Percentiles rank a stretch among this genome's conserved stretches.
Conservation (phyloP, 257 asterid species). For the Striga asiatica region DNA sequence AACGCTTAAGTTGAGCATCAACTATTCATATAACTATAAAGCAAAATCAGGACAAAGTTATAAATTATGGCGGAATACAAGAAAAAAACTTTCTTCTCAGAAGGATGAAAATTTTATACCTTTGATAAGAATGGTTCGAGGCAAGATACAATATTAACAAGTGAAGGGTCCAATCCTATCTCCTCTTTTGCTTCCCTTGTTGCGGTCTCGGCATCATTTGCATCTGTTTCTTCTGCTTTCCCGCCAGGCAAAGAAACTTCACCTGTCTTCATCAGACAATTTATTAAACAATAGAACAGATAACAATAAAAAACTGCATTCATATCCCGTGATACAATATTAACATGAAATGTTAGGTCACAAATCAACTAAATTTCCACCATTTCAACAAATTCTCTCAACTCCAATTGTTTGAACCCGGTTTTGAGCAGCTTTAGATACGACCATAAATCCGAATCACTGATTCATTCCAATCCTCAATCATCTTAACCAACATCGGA, state of each 20-base stretch:
- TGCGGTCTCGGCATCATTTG: slow-evolving; percentile 71
- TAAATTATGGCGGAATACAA: no score
- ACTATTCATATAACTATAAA: no score
- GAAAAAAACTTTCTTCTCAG: no score
- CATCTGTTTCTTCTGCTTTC: slow-evolving; percentile 80
- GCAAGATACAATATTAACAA: slow-evolving; percentile 65
- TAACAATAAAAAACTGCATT: background rate
- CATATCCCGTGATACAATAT: no score
- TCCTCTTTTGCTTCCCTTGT: slow-evolving; percentile 92
- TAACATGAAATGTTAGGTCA: slow-evolving; percentile 3
- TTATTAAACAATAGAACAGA: background rate
- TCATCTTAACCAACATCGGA: no score
- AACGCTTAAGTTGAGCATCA: background rate
- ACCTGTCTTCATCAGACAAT: slow-evolving; percentile 38
- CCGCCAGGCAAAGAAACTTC: slow-evolving; percentile 96
- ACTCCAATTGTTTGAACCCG: background rate
- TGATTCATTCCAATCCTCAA: no score
- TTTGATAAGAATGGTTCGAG: slow-evolving; percentile 93
- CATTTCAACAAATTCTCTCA: no score
- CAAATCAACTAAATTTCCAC: background rate
- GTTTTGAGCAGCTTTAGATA: no score
- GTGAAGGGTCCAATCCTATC: slow-evolving; percentile 81
- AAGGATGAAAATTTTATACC: slow-evolving; percentile 33
- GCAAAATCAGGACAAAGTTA: background rate
- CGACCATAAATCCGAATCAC: background rate